Conservation (phyloP, 2,329 filamentous ascomycete species). For the Fusarium solani-melongenae region DNA sequence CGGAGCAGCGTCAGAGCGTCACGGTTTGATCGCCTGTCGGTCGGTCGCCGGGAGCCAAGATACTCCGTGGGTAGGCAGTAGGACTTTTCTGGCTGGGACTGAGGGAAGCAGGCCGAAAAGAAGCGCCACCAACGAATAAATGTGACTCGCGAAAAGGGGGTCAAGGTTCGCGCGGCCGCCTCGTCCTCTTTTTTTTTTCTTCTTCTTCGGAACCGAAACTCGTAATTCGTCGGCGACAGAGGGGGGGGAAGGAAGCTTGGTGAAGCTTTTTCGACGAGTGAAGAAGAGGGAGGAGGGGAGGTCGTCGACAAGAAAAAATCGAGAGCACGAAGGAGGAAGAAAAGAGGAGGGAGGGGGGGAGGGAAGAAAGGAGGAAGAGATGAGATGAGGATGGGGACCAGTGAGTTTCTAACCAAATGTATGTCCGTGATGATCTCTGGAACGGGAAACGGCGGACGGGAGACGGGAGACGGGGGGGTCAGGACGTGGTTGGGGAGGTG, state of each 20-base stretch:
- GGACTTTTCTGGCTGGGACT: neutral
- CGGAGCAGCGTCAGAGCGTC: slow-evolving; percentile 38
- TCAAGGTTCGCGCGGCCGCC: slow-evolving; percentile 11
- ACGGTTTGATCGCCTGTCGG: slow-evolving; percentile 22
- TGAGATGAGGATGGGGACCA: slow-evolving; percentile 27
- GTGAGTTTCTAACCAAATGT: slow-evolving; percentile 22
- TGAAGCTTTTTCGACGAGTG: slow-evolving; percentile 24
- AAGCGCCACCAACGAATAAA: slow-evolving; percentile 13
- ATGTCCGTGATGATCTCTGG: slow-evolving; percentile 42
- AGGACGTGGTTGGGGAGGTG: slow-evolving; percentile 41
- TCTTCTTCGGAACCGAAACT: slow-evolving; percentile 7
- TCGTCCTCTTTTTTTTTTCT: slow-evolving; percentile 24
- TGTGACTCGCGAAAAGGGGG: slow-evolving; percentile 12
- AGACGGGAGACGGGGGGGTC: slow-evolving; percentile 37
- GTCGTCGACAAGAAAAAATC: slow-evolving; percentile 24
- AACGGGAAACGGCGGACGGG: slow-evolving; percentile 42
- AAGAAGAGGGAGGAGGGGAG: slow-evolving; percentile 6
- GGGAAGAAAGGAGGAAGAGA: slow-evolving; percentile 27
- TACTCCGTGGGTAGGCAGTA: neutral
- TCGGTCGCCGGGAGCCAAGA: slow-evolving; percentile 18
- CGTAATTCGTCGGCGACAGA: slow-evolving; percentile 32
- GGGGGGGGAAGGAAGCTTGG: neutral
- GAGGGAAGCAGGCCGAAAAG: slow-evolving; percentile 5
- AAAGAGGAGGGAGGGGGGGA: slow-evolving; percentile 24
- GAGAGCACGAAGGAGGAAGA: slow-evolving; percentile 18